Evolutionary conservation across 1,139 yeast genomes (phyloP), one percentile per base, ranked within the genome.

Genomic region (Hyphopichia khmerensis): DNA sequence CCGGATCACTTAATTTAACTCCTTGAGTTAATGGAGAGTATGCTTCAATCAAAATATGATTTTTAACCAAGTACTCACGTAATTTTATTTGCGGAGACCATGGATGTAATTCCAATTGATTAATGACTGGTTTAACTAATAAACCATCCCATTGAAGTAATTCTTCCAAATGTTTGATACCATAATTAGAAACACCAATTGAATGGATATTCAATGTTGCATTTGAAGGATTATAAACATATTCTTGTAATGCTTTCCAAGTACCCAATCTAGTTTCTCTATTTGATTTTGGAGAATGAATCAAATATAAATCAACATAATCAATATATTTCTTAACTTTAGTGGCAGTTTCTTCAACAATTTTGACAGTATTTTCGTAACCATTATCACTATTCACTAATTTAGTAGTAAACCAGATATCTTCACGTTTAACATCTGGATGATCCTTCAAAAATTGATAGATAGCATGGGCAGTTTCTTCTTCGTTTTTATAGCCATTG

Each of bases 1-100:
- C 73, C 4, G 82, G 78, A 50, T 82, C 84, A 41, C 71, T 61
- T 19, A 81, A 57, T 52, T 79, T 76, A 41, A 62, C 57, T 5
- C 89, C 86, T 45, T 79, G 82, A 1, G 87, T 82, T 55, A 84
- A 68, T n/a, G 95, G 86, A 4, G 87, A 79, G 60, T 77, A 87
- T 0, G 93, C 90, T 58, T 84, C 86, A 8, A 80, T 75, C 7
- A 72, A 60, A 30, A 85, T 72, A 19, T 63, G 69, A 29, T 75
- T 53, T 33, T 64, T 45, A 29, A 64, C 55, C 48, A 68, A 62
- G 51, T 57, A 71, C 38, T 69, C 62, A 32, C 74, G 61, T 51
- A 72, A 66, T 43, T 67, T 60, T 37, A 64, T 45, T 40, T 63
- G 65, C 1, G 77, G 76, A 45, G 66, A 60, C 73, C 75, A 72